A percentile compares a stretch with the other conserved stretches of the same genome.
Conservation (phyloP, 805 yeast genomes). For the Hermanozyma aechmeae region DNA sequence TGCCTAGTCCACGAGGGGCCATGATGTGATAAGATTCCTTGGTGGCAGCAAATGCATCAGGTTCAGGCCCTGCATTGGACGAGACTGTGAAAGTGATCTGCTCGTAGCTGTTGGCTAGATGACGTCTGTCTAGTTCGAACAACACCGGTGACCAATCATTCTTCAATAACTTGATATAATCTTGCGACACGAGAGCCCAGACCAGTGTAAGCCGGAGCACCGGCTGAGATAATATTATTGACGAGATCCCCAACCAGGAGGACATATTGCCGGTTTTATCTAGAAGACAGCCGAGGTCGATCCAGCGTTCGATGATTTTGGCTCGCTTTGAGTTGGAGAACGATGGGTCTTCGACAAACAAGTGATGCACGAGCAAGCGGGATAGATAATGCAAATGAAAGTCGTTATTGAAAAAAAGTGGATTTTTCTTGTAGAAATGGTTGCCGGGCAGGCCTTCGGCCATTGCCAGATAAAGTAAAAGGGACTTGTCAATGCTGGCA, state of each 20-base stretch:
- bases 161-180: constrained; percentile 49
- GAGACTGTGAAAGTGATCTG: constrained; percentile 8
- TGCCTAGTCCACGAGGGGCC: constrained; percentile 84
- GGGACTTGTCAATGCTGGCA: constrained; percentile 68
- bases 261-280: constrained; percentile 87
- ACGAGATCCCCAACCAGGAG: constrained; percentile 86
- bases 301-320: constrained; percentile 68
- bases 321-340: constrained; percentile 41
- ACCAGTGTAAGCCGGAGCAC: constrained; percentile 61
- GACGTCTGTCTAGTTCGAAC: constrained; percentile 75
- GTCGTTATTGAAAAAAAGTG: constrained; percentile 64
- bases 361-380: constrained; percentile 56
- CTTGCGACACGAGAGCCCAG: constrained; percentile 65
- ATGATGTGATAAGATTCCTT: constrained; percentile 57
- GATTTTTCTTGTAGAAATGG: constrained; percentile 48
- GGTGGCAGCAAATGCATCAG: too few relatives aligned
- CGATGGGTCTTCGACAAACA: constrained; percentile 43
- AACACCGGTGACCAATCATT: constrained; percentile 91
- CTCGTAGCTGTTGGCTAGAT: constrained; percentile 30
- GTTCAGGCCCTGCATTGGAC: too few relatives aligned
- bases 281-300: constrained; percentile 66
- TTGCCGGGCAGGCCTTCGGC: constrained; percentile 7
- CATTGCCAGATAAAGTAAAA: constrained; percentile 50
- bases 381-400: constrained; percentile 72
- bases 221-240: constrained; percentile 74